Base-by-base conservation (phyloP, 2,329 filamentous ascomycete genomes). In the Verticillium isaacii region DNA sequence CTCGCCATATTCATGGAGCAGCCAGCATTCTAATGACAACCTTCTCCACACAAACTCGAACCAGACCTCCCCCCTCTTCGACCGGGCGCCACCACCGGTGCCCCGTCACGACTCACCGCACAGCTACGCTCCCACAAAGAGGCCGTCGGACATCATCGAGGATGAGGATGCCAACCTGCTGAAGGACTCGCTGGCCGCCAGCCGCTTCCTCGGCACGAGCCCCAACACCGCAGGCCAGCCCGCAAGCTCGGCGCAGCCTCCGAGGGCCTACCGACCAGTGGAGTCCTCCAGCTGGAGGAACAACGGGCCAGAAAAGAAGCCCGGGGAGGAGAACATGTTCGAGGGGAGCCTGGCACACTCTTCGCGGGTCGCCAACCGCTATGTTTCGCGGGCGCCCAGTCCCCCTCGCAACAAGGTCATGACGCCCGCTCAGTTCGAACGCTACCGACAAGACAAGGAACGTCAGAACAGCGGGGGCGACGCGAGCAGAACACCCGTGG, bases 391-490 rank as follows among this genome's bases (percentile, higher is more conserved):
- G 59, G 73, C 70, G 57, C 69, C 72, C 8, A 79, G 72, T 60
- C 73, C 78, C 2, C 75, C 82, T 9, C 79, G 80, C 23, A 89
- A 85, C 72, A 95, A 95, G 74, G 89, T 95, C 65, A 96, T 97
- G 91, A 97, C 93, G 1, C 90, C 90, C 1, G 91, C 89, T 12
- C 87, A 97, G 72, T 97, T 96, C 67, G 92, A 97, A 72, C 85
- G 85, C 66, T 94, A 93, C 69, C 85, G 88, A 64, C 84, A 89
- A 69, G 89, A 95, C 70, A 89, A 91, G 69, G 88, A 88, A 66
- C 82, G 86, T n/a, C 80, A 83, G 61, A 80, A 65, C 60, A 23
- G 81, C 84, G 5, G 77, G 78, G 23, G 82, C 14, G n/a, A 23
- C 19, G 19, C 19, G n/a, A 52, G 9, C 23, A 65, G 60, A 61